Evolutionary conservation across 768 basidiomycete genomes (phyloP).

Genomic region (Thelephora aurantiotincta): DNA sequence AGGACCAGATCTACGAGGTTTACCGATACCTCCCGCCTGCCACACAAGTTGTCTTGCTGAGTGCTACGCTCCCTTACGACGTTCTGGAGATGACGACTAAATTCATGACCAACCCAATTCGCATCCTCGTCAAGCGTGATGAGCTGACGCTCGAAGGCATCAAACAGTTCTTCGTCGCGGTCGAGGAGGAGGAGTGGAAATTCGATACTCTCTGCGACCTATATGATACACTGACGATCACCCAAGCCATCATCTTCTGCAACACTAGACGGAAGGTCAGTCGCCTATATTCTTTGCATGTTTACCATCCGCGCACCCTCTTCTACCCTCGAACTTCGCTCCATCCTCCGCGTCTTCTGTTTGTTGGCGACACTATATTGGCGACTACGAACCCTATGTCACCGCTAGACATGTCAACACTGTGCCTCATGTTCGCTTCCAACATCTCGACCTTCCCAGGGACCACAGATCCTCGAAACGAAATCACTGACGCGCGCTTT

Average conservation of each 20-base stretch:
- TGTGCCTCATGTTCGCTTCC: too few relatives aligned
- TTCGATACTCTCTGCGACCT: conserved; percentile 94
- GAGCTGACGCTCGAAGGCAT: conserved; percentile 98
- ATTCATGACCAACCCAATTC: conserved; percentile 95
- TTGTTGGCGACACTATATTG: too few relatives aligned
- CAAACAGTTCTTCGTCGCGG: conserved; percentile 98
- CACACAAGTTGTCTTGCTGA: conserved; percentile 92
- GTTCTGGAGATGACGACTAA: conserved; percentile 98
- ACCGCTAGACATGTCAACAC: too few relatives aligned
- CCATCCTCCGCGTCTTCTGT: too few relatives aligned
- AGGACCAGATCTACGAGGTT: conserved; percentile 98
- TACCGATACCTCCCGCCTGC: conserved; percentile 95
- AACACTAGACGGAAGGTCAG: conserved; percentile 91
- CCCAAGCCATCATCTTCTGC: conserved; percentile 98
- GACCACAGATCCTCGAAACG: too few relatives aligned
- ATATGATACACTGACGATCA: conserved; percentile 97
- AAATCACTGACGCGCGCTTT: neutral
- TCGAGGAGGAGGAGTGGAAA: conserved; percentile 99
- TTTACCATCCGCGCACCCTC: neutral
- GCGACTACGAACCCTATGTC: too few relatives aligned
- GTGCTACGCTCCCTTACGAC: conserved; percentile 94
- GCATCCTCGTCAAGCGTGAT: conserved; percentile 96
- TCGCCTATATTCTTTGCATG: neutral
- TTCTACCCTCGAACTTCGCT: too few relatives aligned
- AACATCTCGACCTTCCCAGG: too few relatives aligned